A percentile compares a stretch with the other conserved stretches of the same genome.
These are phyloP conservation scores for Mycena alexandri DNA, from an alignment of 768 basidiomycete species.

Conservation along the genomic window DNA sequence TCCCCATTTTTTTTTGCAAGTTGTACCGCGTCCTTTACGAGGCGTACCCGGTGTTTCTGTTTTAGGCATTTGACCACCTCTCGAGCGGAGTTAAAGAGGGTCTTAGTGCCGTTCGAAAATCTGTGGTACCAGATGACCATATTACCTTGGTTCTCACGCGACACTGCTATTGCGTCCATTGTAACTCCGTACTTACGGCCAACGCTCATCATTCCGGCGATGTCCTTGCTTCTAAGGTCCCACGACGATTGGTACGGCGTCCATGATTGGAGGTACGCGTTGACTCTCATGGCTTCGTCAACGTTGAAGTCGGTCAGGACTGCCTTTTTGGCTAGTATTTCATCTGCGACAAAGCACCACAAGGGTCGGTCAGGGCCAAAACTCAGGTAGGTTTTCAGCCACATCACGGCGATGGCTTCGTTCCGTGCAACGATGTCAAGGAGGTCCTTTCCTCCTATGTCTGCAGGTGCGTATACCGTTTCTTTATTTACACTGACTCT, in stretches of 20 bases:
- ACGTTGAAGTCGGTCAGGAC: no score
- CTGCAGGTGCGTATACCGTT: neutral
- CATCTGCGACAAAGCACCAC: no score
- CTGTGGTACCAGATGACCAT: no score
- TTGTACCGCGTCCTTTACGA: neutral
- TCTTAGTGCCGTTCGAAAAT: neutral
- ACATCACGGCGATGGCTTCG: no score
- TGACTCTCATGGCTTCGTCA: no score
- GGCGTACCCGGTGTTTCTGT: neutral
- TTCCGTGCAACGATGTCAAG: neutral
- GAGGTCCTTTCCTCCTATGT: neutral
- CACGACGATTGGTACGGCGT: neutral
- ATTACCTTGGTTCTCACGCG: neutral
- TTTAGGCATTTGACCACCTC: neutral
- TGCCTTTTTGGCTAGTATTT: no score
- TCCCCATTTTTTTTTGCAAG: neutral
- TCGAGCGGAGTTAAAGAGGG: neutral
- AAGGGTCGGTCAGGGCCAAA: no score
- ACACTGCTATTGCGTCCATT: neutral
- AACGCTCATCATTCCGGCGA: neutral
- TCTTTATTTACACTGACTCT: neutral
- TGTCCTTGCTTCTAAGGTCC: neutral
- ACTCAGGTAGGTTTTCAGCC: no score
- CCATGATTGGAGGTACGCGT: neutral
- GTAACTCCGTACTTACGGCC: neutral